These are phyloP conservation scores for Talaromyces adpressus DNA, from an alignment of 495 filamentous ascomycete genomes.

Conservation along the genomic window DNA sequence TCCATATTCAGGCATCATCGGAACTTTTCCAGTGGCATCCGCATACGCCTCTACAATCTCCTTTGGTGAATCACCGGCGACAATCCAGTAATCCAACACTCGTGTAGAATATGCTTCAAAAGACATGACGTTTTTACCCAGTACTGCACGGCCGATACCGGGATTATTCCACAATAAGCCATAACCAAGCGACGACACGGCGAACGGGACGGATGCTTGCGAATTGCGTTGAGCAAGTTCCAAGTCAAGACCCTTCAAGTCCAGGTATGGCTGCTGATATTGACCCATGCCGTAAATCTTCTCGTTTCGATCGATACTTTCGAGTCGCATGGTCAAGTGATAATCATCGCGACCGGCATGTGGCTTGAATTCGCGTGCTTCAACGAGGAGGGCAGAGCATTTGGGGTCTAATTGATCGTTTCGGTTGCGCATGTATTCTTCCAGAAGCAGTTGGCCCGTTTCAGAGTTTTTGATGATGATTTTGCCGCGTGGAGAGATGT, in stretches of 20 bases:
- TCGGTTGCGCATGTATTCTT: conserved; percentile 51
- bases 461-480: conserved; percentile 40
- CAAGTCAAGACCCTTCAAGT: conserved; percentile 49
- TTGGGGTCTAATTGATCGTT: conserved; percentile 45
- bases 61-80: conserved; percentile 43
- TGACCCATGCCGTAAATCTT: conserved; percentile 58
- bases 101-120: conserved; percentile 50
- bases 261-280: conserved; percentile 50
- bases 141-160: conserved; percentile 44
- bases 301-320: conserved; percentile 42
- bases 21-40: conserved; percentile 42
- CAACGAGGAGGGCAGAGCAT: conserved; percentile 44
- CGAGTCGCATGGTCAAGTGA: conserved; percentile 46
- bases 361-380: conserved; percentile 49
- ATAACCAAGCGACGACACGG: conserved; percentile 46
- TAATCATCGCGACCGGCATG: conserved; percentile 41
- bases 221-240: conserved; percentile 57
- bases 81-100: conserved; percentile 51
- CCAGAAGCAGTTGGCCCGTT: conserved; percentile 37
- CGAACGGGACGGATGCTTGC: conserved; percentile 52
- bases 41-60: conserved; percentile 48
- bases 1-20: conserved; percentile 58
- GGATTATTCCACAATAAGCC: conserved; percentile 57
- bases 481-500: conserved; percentile 39
- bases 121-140: conserved; percentile 50